A percentile compares a stretch with the other conserved stretches of the same genome.
Conservation (phyloP, 225 moss, liverwort and hornwort genomes). For the Marchantia polymorpha region DNA sequence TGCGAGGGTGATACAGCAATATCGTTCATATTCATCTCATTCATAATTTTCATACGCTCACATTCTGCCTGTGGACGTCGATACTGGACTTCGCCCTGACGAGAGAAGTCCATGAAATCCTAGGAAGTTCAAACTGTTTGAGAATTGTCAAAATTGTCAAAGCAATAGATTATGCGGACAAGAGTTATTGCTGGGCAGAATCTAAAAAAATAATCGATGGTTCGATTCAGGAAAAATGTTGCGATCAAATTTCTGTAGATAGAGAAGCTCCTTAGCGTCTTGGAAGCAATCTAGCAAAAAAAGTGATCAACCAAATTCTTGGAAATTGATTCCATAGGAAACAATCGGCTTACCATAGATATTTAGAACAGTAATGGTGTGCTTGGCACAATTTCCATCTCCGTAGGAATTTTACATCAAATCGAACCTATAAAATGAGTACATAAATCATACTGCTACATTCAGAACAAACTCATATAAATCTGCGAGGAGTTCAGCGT, state of each 20-base stretch:
- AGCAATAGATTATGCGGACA: no score
- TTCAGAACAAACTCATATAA: background rate
- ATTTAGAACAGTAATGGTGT: no score
- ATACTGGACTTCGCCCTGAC: background rate
- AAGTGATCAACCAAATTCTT: no score
- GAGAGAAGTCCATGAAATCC: background rate
- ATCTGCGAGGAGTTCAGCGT: background rate
- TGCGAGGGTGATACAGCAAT: no score
- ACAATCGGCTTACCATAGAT: no score
- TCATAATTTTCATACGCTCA: background rate
- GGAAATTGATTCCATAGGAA: no score
- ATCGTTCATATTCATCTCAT: background rate
- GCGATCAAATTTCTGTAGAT: no score
- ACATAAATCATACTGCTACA: background rate
- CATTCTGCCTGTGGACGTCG: background rate
- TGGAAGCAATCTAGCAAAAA: no score
- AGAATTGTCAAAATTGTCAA: background rate
- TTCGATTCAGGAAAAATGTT: no score
- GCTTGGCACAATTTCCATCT: background rate
- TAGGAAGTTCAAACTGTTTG: background rate
- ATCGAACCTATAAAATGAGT: background rate
- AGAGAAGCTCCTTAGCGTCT: no score
- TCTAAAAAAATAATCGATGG: no score
- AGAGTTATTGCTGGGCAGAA: no score
- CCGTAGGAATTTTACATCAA: background rate